phyloP scores from a whole-genome alignment of 139 green algal species.

The Coelastrella sp. region DNA sequence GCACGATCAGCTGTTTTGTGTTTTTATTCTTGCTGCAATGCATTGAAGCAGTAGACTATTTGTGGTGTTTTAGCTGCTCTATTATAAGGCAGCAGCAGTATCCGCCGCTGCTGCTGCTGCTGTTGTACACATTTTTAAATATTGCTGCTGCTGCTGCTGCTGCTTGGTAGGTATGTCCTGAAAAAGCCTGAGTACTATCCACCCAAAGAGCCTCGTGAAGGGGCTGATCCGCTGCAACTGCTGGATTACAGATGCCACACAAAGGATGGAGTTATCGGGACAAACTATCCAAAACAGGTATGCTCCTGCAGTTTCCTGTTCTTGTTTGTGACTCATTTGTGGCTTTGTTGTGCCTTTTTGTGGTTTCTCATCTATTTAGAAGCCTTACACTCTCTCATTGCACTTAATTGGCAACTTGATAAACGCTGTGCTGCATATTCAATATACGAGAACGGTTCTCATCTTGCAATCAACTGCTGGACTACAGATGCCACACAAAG shows the following conservation, averaged over 20 bases:
- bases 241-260: conserved; percentile 71
- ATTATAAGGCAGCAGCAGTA: neutral
- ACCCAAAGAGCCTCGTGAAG: neutral
- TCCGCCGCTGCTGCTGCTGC: neutral
- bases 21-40: neutral
- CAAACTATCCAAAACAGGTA: neutral
- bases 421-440: no score
- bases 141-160: neutral
- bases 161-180: conserved; percentile 34
- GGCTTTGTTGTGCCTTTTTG: no score
- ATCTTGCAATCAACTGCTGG: no score
- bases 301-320: neutral
- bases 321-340: no score
- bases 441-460: no score
- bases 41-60: neutral
- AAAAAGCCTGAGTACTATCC: conserved; percentile 22
- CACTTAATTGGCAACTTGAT: no score
- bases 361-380: no score
- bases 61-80: neutral
- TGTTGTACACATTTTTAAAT: neutral
- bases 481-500: no score
- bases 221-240: conserved; percentile 57
- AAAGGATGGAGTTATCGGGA: neutral
- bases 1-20: no score
- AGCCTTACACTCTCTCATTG: no score